Evolutionary conservation across 208 protist species (phyloP), one percentile per base, ranked within the genome.

Genomic region (Leishmania arabica): DNA sequence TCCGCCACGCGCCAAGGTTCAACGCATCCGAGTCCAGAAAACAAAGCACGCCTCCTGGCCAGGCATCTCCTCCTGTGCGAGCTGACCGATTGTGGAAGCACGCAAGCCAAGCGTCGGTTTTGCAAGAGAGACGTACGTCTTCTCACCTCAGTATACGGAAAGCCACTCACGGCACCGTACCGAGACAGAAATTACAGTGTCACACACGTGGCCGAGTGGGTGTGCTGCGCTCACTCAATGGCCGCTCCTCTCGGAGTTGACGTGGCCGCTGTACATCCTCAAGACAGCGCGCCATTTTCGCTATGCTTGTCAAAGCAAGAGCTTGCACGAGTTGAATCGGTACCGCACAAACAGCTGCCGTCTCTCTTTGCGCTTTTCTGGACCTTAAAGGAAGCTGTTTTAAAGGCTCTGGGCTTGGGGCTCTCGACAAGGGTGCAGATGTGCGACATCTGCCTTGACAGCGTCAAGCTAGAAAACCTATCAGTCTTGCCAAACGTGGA

Each of bases 331-430:
- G n/a, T 19, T 56, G 31, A 82, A 51, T 47, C 37, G n/a, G n/a
- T 56, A 8, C 27, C 62, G 27, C 66, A 8, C 24, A 17, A 9
- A 0, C 53, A 78, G 62, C 65, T 64, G 51, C 17, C 62, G 11
- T 13, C 37, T 42, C 53, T 77, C 7, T 84, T 85, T 68, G 78
- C 84, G 4, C 11, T 79, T 24, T 84, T 78, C 49, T 91, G 88
- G 88, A 60, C 80, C 9, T 37, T 89, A 3, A 91, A 91, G 53
- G 88, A 91, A 68, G 13, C 58, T 24, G 75, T 91, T 1, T 51
- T 91, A 47, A 91, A 91, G 40, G 82, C 83, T 5, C 69, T 89
- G 27, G 88, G 88, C 47, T 75, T 80, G 54, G 88, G 78, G 17
- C 73, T 80, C 71, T 78, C 65, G 19, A 71, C 72, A 21, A 27